Percentiles rank a stretch among this genome's conserved stretches.
phyloP scores from a whole-genome alignment of 2,329 filamentous ascomycete genomes.

The Aspergillus clavatus region DNA sequence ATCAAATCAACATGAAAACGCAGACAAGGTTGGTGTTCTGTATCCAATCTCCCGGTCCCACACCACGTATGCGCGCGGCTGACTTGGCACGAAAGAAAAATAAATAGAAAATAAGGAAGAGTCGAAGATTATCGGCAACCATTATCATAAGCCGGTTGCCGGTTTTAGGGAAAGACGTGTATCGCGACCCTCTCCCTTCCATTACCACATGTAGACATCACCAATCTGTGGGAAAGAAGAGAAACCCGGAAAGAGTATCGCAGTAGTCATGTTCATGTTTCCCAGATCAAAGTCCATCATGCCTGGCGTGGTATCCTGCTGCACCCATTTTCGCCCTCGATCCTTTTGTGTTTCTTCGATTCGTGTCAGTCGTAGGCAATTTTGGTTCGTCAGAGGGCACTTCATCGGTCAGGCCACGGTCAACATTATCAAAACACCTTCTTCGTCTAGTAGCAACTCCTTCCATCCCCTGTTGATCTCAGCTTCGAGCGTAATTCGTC shows the following conservation, averaged over 20 bases:
- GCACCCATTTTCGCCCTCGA: background rate
- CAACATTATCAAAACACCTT: constrained; percentile 14
- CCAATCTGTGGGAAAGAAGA: too few species aligned
- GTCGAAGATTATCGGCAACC: background rate
- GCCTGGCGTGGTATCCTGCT: background rate
- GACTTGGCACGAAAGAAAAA: background rate
- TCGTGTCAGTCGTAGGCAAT: background rate
- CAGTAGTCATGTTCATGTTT: constrained; percentile 14
- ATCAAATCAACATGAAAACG: constrained; percentile 27
- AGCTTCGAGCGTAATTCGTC: constrained; percentile 11
- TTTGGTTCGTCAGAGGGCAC: background rate
- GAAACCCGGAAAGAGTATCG: constrained; percentile 8
- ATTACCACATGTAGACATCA: too few species aligned
- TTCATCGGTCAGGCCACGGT: background rate
- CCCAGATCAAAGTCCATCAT: too few species aligned
- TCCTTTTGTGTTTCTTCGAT: too few species aligned
- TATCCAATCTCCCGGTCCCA: constrained; percentile 1
- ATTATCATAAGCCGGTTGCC: background rate
- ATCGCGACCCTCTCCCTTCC: too few species aligned
- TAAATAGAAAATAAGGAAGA: too few species aligned
- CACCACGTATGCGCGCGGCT: background rate
- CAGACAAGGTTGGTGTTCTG: constrained; percentile 5
- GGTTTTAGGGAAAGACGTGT: background rate
- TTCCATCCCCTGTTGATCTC: constrained; percentile 2
- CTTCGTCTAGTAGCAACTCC: constrained; percentile 17